These are phyloP conservation scores for Trapa incisa DNA, from an alignment of 345 rosid genomes.

Conservation along the genomic window DNA sequence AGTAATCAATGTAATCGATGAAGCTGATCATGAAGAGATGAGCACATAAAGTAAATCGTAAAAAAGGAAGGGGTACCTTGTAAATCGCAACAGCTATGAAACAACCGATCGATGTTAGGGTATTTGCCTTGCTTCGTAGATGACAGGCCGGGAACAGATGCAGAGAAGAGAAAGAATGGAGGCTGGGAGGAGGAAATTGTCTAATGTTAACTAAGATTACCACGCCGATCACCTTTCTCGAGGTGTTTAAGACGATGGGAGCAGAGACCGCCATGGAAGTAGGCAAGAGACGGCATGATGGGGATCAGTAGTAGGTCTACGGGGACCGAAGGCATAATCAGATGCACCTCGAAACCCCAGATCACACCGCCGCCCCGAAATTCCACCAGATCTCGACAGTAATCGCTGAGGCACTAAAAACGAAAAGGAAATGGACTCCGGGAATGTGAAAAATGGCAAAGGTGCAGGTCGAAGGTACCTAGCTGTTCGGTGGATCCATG, in stretches of 20 bases:
- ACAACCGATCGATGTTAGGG: not conserved
- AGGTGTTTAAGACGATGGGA: slow-evolving; percentile 80
- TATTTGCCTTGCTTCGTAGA: not conserved
- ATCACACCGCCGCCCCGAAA: not conserved
- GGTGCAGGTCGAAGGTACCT: not conserved
- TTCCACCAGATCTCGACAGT: no score
- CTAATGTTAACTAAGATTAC: slow-evolving; percentile 80
- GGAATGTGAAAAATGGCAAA: not conserved
- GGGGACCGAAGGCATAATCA: slow-evolving; percentile 78
- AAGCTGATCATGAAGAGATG: not conserved
- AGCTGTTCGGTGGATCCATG: not conserved
- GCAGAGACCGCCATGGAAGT: slow-evolving; percentile 42
- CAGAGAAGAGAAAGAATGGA: not conserved
- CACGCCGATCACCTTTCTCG: slow-evolving; percentile 87
- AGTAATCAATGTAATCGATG: not conserved
- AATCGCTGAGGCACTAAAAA: not conserved
- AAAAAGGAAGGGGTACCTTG: not conserved
- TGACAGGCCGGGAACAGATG: not conserved
- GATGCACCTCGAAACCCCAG: slow-evolving; percentile 76
- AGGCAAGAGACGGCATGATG: slow-evolving; percentile 42
- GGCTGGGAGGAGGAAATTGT: not conserved
- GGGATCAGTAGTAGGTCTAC: slow-evolving; percentile 21
- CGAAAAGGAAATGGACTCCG: not conserved
- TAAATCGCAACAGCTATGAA: not conserved
- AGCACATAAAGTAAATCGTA: not conserved